phyloP scores from a whole-genome alignment of 2,329 filamentous ascomycete genomes.

The Aaosphaeria pasadenensis region DNA sequence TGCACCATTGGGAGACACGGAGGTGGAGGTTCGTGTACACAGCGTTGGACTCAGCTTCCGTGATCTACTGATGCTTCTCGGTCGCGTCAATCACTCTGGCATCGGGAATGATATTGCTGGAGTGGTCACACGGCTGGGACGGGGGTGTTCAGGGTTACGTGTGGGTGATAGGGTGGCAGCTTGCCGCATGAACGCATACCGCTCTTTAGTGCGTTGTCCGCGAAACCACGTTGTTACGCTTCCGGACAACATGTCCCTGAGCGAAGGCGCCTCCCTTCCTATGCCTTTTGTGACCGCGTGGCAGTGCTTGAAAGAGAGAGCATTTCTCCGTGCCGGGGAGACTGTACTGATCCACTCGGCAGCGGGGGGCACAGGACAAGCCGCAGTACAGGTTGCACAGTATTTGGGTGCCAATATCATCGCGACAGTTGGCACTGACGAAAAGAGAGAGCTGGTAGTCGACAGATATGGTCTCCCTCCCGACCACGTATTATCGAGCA shows the following conservation, averaged over 20 bases:
- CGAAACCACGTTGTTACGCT: not conserved
- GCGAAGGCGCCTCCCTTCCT: not conserved
- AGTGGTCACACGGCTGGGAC: not conserved
- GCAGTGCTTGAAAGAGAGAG: not conserved
- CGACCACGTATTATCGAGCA: not conserved
- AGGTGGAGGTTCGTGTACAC: not conserved
- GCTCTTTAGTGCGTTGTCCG: not conserved
- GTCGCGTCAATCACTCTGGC: not conserved
- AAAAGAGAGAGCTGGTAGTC: not conserved
- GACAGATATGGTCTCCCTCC: not conserved
- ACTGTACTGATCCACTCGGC: not conserved
- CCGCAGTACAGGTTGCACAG: not conserved
- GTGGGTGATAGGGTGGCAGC: not conserved
- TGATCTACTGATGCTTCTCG: not conserved
- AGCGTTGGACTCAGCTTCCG: not conserved
- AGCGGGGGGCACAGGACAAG: not conserved
- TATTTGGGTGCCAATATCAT: not conserved
- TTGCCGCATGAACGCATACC: not conserved
- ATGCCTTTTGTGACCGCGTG: not conserved
- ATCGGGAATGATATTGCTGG: not conserved
- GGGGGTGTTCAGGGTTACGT: not conserved
- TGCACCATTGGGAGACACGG: not conserved
- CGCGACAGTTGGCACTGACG: not conserved
- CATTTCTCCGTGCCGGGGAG: not conserved
- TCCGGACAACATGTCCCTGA: not conserved